A percentile compares a stretch with the other conserved stretches of the same genome.
phyloP scores from a whole-genome alignment of 495 filamentous ascomycete genomes.

The Cercophora newfieldiana region DNA sequence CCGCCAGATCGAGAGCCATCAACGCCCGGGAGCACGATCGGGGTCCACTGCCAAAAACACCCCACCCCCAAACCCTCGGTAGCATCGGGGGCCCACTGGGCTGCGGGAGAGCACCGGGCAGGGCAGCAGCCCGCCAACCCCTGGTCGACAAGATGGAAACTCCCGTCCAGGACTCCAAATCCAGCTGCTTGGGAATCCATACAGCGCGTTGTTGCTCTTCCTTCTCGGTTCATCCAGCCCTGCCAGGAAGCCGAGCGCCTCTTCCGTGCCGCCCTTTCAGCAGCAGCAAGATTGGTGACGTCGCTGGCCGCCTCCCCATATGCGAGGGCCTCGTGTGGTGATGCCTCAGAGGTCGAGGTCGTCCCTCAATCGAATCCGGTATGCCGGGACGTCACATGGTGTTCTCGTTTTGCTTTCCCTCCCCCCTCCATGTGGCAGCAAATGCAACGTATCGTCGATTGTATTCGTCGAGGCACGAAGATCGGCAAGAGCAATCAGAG shows the following conservation, averaged over 20 bases:
- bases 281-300: not conserved
- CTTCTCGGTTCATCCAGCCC: too few species aligned
- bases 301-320: not conserved
- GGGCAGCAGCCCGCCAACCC: not conserved
- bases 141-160: not conserved
- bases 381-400: not conserved
- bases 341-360: not conserved
- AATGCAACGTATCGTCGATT: not conserved
- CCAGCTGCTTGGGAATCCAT: not conserved
- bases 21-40: conserved; percentile 8
- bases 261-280: not conserved
- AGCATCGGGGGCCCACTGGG: not conserved
- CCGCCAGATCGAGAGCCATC: conserved; percentile 12
- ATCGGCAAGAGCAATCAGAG: not conserved
- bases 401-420: not conserved
- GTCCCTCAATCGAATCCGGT: not conserved
- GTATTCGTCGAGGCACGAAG: not conserved
- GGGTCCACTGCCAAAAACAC: not conserved
- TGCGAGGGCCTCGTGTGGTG: not conserved
- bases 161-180: not conserved
- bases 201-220: not conserved
- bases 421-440: not conserved
- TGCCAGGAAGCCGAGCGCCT: not conserved
- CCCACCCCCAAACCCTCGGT: not conserved
- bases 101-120: not conserved